Conservation (phyloP, 257 asterid genomes). For the Solanum bukasovii region DNA sequence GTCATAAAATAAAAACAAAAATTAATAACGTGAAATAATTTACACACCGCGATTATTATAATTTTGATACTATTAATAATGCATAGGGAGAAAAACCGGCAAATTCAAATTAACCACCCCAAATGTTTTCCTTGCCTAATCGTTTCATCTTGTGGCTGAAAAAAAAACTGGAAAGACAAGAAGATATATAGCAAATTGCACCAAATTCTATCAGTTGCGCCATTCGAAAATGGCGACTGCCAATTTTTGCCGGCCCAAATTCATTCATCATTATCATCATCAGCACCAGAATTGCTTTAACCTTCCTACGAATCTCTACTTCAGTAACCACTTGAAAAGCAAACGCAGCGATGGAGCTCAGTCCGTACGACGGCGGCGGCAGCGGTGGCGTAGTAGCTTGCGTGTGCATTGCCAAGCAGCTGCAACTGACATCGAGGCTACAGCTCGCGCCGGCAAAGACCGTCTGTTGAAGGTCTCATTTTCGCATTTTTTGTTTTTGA, state of each 20-base stretch:
- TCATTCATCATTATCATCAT: background rate
- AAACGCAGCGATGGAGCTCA: background rate
- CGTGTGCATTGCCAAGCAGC: conserved; percentile 34
- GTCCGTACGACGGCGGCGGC: conserved; percentile 15
- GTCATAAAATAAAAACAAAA: no score
- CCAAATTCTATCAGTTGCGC: background rate
- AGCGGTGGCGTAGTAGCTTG: background rate
- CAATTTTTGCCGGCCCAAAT: conserved; percentile 18
- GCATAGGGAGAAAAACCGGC: background rate
- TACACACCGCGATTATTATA: no score
- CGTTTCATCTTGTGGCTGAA: background rate
- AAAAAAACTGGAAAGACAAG: background rate
- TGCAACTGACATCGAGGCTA: conserved; percentile 29
- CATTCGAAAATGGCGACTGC: conserved; percentile 13
- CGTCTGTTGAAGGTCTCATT: conserved; percentile 59
- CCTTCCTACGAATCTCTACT: conserved; percentile 2
- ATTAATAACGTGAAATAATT: no score
- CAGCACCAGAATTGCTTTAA: background rate
- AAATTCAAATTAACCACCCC: background rate
- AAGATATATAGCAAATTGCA: background rate
- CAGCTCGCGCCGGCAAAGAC: conserved; percentile 64
- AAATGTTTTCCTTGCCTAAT: background rate
- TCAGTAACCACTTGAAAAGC: background rate
- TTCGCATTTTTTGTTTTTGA: background rate
- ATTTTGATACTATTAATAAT: no score